Evolutionary conservation across 2,329 filamentous ascomycete species (phyloP), one percentile per base, ranked within the genome.

Genomic region (Fusarium heterosporum): DNA sequence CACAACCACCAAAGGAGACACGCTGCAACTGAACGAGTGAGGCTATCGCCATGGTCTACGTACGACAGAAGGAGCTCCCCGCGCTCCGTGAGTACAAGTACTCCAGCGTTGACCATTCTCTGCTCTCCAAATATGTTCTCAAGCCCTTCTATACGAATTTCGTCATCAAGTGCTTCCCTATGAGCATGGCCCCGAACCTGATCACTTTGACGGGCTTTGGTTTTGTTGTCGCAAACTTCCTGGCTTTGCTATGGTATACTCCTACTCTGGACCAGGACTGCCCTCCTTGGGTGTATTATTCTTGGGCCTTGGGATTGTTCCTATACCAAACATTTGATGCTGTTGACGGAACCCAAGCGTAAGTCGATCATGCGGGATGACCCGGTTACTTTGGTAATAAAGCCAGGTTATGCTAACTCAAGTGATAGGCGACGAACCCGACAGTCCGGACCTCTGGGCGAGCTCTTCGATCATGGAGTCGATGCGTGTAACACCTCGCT

Each of bases 321-420:
- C 79, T 98, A 50, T 99, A 99, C 80, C 96, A 99, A 85, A 98
- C 95, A 2, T 97, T 99, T 80, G 96, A 99, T 80, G 96, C 95
- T 3, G 93, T 98, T 26, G 96, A 99, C 79, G 96, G 96, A 51
- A 87, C 91, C 29, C 96, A 99, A 78, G 96, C 96, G 89, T 93
- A 84, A 77, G 91, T 86, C 64, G 8, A 26, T n/a, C 14, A 5
- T n/a, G 13, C 26, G 39, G 32, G 22, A 29, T 6, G 14, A n/a
- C 17, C 25, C 30, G 9, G 32, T 2, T 16, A 22, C 7, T 13
- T 40, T 36, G 22, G 16, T 11, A 19, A 26, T n/a, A 9, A 22
- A 17, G 29, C 26, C 17, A 38, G 36, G 25, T 32, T 58, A 34
- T 48, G 39, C 59, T 71, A 13, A 69, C 42, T 45, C 17, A 26